phyloP scores from a whole-genome alignment of 768 basidiomycete species.

The Boletellus emodensis region DNA sequence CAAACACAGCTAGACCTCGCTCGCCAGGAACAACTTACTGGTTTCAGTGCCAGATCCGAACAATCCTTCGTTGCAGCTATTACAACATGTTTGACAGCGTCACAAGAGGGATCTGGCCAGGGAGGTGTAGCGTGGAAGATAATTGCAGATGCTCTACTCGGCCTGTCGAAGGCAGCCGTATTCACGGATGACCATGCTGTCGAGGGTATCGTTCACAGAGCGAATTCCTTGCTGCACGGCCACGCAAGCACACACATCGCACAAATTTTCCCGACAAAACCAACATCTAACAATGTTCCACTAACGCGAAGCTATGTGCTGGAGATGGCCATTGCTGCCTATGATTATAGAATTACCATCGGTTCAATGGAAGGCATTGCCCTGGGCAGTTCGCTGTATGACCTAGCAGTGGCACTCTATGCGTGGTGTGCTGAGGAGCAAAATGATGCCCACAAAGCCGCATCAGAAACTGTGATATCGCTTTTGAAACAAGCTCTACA shows the following conservation, averaged over 20 bases:
- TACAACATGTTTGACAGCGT: constrained; percentile 42
- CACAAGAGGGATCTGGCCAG: constrained; percentile 57
- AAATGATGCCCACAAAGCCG: constrained; percentile 14
- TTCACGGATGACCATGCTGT: constrained; percentile 46
- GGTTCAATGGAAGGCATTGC: constrained; percentile 47
- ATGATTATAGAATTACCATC: constrained; percentile 58
- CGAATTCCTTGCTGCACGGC: constrained; percentile 38
- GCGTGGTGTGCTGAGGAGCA: constrained; percentile 39
- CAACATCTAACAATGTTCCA: constrained; percentile 18
- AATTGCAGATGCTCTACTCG: constrained; percentile 70
- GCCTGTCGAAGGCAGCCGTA: constrained; percentile 51
- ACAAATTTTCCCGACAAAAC: constrained; percentile 35
- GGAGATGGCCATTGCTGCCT: constrained; percentile 54
- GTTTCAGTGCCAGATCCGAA: constrained; percentile 73
- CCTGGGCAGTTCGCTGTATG: constrained; percentile 64
- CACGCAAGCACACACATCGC: constrained; percentile 41
- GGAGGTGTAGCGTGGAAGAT: constrained; percentile 80
- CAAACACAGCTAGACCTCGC: constrained; percentile 73
- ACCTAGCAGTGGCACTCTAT: constrained; percentile 64
- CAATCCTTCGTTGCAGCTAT: constrained; percentile 65
- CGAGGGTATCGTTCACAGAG: constrained; percentile 29
- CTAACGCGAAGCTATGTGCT: constrained; percentile 38
- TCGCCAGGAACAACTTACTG: constrained; percentile 55
- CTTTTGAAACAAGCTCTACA: constrained; percentile 70
- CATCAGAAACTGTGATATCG: constrained; percentile 42